Evolutionary conservation across 352 stramenopile genomes (phyloP).

Genomic region (Phytophthora podocarpi): DNA sequence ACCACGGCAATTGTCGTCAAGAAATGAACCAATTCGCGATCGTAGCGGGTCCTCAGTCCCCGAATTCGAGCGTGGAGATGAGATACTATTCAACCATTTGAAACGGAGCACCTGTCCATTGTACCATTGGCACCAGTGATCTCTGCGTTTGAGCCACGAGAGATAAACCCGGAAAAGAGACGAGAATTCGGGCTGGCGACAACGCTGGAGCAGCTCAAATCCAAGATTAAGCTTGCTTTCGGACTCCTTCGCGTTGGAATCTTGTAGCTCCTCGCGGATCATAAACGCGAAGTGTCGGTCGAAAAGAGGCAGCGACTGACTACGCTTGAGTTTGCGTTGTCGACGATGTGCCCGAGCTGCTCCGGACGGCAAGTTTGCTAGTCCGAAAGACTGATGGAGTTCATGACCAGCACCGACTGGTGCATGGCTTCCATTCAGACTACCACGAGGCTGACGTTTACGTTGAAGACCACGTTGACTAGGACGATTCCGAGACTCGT

Average conservation of each 20-base stretch:
- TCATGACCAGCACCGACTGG: conserved; percentile 7
- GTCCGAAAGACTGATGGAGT: conserved; percentile 23
- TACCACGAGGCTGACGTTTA: conserved; percentile 9
- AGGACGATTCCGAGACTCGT: conserved; percentile 40
- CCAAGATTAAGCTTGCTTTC: conserved; percentile 62
- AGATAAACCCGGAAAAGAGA: conserved; percentile 59
- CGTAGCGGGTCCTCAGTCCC: not conserved
- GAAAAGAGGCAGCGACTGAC: conserved; percentile 67
- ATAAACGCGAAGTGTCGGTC: conserved; percentile 62
- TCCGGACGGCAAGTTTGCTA: not conserved
- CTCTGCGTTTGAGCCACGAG: conserved; percentile 38
- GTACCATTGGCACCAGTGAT: conserved; percentile 15
- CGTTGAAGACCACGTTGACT: conserved; percentile 2
- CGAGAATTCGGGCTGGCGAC: conserved; percentile 58
- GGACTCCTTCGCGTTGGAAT: conserved; percentile 65
- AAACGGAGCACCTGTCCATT: not conserved
- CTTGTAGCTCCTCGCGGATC: conserved; percentile 56
- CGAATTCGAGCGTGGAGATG: conserved; percentile 9
- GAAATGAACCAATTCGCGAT: not conserved
- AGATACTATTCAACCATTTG: conserved; percentile 13
- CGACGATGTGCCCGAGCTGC: conserved; percentile 23
- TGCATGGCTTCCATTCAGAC: too few species aligned
- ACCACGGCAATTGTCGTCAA: conserved; percentile 4
- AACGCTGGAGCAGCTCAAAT: conserved; percentile 59
- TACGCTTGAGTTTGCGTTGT: conserved; percentile 60